Percentiles rank a stretch among this genome's conserved stretches.
Conservation (phyloP, 179 eudicot species). For the Actinidia arguta region DNA sequence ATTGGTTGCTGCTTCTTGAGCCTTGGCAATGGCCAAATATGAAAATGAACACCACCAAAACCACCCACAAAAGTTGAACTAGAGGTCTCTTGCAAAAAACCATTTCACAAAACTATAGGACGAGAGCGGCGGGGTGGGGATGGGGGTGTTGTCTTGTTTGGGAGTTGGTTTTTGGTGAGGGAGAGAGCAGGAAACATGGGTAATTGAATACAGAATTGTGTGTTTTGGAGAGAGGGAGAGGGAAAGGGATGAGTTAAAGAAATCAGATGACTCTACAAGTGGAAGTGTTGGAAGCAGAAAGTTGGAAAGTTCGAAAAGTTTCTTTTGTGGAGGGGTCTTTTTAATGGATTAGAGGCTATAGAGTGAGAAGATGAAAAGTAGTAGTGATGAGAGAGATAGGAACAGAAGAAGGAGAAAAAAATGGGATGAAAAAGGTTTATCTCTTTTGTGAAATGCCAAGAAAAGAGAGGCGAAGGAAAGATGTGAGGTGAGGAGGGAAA, state of each 20-base stretch:
- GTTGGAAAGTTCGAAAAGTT: conserved; percentile 16
- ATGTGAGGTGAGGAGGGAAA: not conserved
- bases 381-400: not conserved
- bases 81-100: conserved; percentile 27
- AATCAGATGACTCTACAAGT: conserved; percentile 23
- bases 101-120: not conserved
- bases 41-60: conserved; percentile 28
- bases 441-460: conserved; percentile 24
- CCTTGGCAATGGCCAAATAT: conserved; percentile 43
- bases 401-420: not conserved
- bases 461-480: conserved; percentile 21
- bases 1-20: conserved; percentile 42
- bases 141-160: not conserved
- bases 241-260: conserved; percentile 14
- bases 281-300: conserved; percentile 27
- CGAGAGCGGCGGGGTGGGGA: conserved; percentile 15
- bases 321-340: conserved; percentile 29
- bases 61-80: conserved; percentile 28
- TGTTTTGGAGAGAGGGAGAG: conserved; percentile 29
- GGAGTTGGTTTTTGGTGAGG: conserved; percentile 13
- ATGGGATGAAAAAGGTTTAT: not conserved
- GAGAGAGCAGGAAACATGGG: conserved; percentile 22
- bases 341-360: not conserved
- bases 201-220: conserved; percentile 13
- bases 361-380: not conserved